These are phyloP conservation scores for Bertia moriformis DNA, from an alignment of 2,329 filamentous ascomycete genomes.

Conservation along the genomic window DNA sequence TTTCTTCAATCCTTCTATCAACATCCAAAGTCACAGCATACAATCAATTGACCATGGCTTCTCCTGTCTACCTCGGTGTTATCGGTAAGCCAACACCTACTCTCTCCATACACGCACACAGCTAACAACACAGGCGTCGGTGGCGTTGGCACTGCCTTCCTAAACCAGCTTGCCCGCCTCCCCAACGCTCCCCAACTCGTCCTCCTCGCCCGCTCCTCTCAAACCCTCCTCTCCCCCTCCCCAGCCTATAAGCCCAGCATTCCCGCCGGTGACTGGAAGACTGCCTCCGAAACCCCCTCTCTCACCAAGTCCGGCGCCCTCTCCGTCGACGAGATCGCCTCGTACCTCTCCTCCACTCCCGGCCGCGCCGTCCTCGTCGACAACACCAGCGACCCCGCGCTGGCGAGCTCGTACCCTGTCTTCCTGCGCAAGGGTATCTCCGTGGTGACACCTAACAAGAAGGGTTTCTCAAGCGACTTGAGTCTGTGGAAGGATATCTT, in stretches of 20 bases:
- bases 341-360: slow-evolving; percentile 46
- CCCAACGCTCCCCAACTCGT: slow-evolving; percentile 35
- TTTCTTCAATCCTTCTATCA: too few species aligned
- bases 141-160: slow-evolving; percentile 56
- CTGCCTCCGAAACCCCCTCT: slow-evolving; percentile 34
- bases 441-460: slow-evolving; percentile 65
- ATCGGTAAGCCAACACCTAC: slow-evolving; percentile 1
- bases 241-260: slow-evolving; percentile 43
- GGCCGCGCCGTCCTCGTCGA: slow-evolving; percentile 53
- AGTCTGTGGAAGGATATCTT: slow-evolving; percentile 55
- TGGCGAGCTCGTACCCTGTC: slow-evolving; percentile 50
- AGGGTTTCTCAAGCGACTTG: slow-evolving; percentile 51
- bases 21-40: too few species aligned
- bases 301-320: slow-evolving; percentile 34
- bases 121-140: slow-evolving; percentile 36
- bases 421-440: slow-evolving; percentile 52
- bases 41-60: neutral
- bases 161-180: slow-evolving; percentile 42
- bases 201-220: slow-evolving; percentile 26
- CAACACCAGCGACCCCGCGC: slow-evolving; percentile 53
- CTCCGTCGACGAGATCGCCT: slow-evolving; percentile 39
- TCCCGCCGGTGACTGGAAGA: slow-evolving; percentile 35
- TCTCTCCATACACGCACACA: neutral
- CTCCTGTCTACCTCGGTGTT: slow-evolving; percentile 1
- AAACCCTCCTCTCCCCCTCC: slow-evolving; percentile 50